These are phyloP conservation scores for Moesziomyces parantarcticus DNA, from an alignment of 1,284 basidiomycete species.

Conservation along the genomic window DNA sequence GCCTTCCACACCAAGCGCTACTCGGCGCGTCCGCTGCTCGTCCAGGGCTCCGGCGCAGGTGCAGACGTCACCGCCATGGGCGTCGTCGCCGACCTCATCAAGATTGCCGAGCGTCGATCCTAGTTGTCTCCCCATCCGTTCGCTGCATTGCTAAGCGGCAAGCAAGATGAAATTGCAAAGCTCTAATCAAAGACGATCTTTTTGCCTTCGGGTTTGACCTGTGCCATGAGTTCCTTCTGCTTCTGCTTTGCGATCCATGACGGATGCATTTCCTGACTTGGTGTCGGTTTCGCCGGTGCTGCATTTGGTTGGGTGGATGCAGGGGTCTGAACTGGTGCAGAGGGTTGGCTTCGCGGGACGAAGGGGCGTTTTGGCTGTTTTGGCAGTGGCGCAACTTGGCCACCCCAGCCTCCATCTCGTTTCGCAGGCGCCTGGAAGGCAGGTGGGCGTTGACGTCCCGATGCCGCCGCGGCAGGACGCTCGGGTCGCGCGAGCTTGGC, in stretches of 20 bases:
- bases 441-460: slow-evolving; percentile 25
- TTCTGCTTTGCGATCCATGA: slow-evolving; percentile 63
- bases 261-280: slow-evolving; percentile 54
- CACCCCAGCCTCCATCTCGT: slow-evolving; percentile 41
- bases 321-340: not conserved
- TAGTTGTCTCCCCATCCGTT: slow-evolving; percentile 1
- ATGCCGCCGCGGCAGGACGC: not conserved
- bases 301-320: not conserved
- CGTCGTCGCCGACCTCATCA: slow-evolving; percentile 79
- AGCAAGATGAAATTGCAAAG: not conserved
- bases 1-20: slow-evolving; percentile 91
- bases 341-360: not conserved
- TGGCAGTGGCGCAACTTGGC: slow-evolving; percentile 24
- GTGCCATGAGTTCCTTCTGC: slow-evolving; percentile 55
- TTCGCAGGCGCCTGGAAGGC: slow-evolving; percentile 35
- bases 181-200: slow-evolving; percentile 59
- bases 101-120: slow-evolving; percentile 67
- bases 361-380: slow-evolving; percentile 24
- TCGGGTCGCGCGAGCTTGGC: slow-evolving; percentile 10
- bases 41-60: slow-evolving; percentile 95
- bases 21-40: slow-evolving; percentile 78
- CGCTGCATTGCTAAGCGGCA: not conserved
- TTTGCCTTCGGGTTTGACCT: slow-evolving; percentile 52
- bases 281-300: not conserved
- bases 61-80: slow-evolving; percentile 99